phyloP scores from a whole-genome alignment of 1,284 basidiomycete species.

The Trametes versicolor region DNA sequence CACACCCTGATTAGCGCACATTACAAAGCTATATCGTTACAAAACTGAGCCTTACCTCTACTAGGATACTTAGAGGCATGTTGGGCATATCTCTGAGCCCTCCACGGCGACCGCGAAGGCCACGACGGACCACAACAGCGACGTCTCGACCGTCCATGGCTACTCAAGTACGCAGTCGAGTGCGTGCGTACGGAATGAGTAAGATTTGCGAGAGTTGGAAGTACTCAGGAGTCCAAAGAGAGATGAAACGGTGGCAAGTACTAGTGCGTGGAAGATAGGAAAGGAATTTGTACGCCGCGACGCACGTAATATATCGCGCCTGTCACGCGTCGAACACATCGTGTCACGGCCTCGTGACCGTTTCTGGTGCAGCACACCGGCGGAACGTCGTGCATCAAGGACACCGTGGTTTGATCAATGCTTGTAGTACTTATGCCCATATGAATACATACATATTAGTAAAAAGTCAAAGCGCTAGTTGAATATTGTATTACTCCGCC shows the following conservation, averaged over 20 bases:
- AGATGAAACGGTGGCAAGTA: too few relatives aligned
- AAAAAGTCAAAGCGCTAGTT: too few relatives aligned
- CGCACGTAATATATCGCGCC: background rate
- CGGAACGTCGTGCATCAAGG: too few relatives aligned
- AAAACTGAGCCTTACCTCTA: constrained; percentile 13
- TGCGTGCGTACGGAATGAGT: too few relatives aligned
- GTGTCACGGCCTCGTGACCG: constrained; percentile 1
- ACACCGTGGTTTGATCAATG: too few relatives aligned
- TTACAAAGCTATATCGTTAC: background rate
- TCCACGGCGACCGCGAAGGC: constrained; percentile 15
- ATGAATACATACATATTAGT: too few relatives aligned
- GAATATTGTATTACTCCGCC: too few relatives aligned
- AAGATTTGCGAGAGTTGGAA: background rate
- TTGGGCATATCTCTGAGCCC: constrained; percentile 20
- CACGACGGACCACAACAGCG: background rate
- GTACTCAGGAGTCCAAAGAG: too few relatives aligned
- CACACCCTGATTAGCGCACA: background rate
- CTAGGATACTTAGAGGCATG: constrained; percentile 26
- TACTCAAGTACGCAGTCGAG: too few relatives aligned
- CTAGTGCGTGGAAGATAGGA: background rate
- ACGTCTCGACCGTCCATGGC: background rate
- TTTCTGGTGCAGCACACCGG: too few relatives aligned
- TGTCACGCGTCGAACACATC: constrained; percentile 2
- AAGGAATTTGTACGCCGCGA: background rate
- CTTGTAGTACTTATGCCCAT: too few relatives aligned